Base-by-base conservation (phyloP, 1,139 yeast genomes). In the Lodderomyces margitis region DNA sequence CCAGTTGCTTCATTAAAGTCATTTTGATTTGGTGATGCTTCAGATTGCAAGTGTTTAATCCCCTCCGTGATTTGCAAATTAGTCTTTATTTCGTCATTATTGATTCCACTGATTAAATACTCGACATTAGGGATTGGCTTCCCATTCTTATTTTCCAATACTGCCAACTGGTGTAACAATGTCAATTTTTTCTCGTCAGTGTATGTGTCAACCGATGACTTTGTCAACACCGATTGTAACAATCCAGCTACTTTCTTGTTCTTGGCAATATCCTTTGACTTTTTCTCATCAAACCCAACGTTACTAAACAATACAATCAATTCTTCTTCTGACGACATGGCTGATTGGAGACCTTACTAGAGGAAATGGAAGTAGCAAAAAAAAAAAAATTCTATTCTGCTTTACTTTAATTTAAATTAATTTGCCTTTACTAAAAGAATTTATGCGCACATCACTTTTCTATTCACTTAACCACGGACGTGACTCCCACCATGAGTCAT, bases 241-340 rank as follows among this genome's bases (percentile, higher is more conserved):
- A 95, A 79, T 27, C 69, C 68, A 15, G 94, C 78, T 28, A 89
- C 95, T 61, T 89, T 89, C 59, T 83, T 82, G 68, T 92, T 92
- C 62, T 87, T 91, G 46, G 80, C 62, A 43, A 88, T 81, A 58
- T 92, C 98, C 38, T 76, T 74, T 41, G 83, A 65, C 59, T 83
- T 83, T 52, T 81, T 74, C 20, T 84, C 94, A 51, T 75, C 79
- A 51, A 87, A 78, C 14, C 96, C 96, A 46, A 86, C 69, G 39
- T 69, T 64, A 48, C 72, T 65, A 53, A 88, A 83, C 40, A 73
- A 69, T 27, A 52, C 47, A n/a, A 59, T 55, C 37, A 70, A 54
- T 42, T 68, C 74, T 40, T 63, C 68, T 12, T 43, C 46, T 25
- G 45, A 39, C 33, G 42, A 24, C 40, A 38, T 40, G 17, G 12